Base-by-base conservation (phyloP, 140 eudicot species). In the Flaveria floridana region DNA sequence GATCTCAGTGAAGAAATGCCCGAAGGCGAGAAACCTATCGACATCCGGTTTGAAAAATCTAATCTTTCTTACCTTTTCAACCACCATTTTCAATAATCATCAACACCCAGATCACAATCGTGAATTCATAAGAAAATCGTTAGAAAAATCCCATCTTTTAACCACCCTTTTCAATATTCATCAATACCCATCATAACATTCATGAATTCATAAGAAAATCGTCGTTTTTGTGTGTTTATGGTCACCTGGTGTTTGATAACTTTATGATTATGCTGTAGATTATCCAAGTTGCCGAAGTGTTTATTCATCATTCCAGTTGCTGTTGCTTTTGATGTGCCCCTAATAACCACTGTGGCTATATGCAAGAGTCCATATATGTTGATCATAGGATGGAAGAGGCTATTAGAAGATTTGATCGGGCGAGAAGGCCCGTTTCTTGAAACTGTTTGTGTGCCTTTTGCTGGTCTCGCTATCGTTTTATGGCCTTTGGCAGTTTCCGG, bases 361-460 rank as follows among this genome's bases (percentile, higher is more conserved):
- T 90, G 90, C 90, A 94, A 90, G 75, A 90, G 97, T 59, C 99
- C 97, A 14, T 94, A 86, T 52, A 88, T 94, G 99, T 63, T 94
- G 77, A 80, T 90, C 56, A 90, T 85, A 53, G 99, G 99, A 44
- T 94, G 99, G 99, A 90, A 90, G 83, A 87, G 99, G 80, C 76
- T 94, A 14, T 67, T 90, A 2, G 99, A 90, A 79, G 99, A 94
- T 75, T 52, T 94, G 42, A 77, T 94, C 21, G 97, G 99, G 47
- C 75, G 99, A 74, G 97, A 90, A 82, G 99, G 99, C 6, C 99
- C 98, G 2, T 92, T 92, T 80, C 82, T 92, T 21, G 98, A 92
- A 89, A 83, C 92, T 0, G 92, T 89, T 9, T 92, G 98, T 76
- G 98, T 92, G 68, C 98, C 98, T 3, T 89, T 92, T 80, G 98